Percentiles rank a stretch among this genome's conserved stretches.
Evolutionary conservation across 2,329 filamentous ascomycete genomes (phyloP).

Genomic region (Didymosphaeria variabile): DNA sequence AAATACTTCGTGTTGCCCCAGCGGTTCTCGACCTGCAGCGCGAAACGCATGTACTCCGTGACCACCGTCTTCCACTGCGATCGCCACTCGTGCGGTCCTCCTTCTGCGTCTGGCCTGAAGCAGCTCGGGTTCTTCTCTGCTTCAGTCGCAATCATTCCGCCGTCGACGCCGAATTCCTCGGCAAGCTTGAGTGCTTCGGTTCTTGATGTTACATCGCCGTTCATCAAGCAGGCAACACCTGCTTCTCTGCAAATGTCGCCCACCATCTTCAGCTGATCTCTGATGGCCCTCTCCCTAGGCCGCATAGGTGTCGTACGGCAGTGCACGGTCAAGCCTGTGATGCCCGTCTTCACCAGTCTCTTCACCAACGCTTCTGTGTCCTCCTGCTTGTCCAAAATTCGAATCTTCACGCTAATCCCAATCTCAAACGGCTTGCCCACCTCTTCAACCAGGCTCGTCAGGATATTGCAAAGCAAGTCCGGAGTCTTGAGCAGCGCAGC

Average conservation of each 20-base stretch:
- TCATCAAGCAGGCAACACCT: slow-evolving; percentile 93
- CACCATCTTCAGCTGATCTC: slow-evolving; percentile 86
- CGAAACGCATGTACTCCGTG: slow-evolving; percentile 74
- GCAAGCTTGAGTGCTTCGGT: slow-evolving; percentile 77
- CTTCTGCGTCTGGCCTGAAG: slow-evolving; percentile 75
- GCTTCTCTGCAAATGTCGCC: slow-evolving; percentile 79
- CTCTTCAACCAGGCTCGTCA: slow-evolving; percentile 81
- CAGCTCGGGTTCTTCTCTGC: slow-evolving; percentile 92
- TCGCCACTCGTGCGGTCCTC: slow-evolving; percentile 64
- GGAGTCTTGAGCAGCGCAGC: slow-evolving; percentile 87
- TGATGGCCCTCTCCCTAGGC: slow-evolving; percentile 84
- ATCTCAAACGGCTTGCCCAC: slow-evolving; percentile 82
- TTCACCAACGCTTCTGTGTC: slow-evolving; percentile 81
- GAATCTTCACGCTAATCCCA: slow-evolving; percentile 96
- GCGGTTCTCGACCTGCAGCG: slow-evolving; percentile 82
- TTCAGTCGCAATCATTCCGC: slow-evolving; percentile 95
- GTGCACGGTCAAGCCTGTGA: slow-evolving; percentile 91
- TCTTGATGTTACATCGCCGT: slow-evolving; percentile 84
- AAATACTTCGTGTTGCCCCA: slow-evolving; percentile 95
- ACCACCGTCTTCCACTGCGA: slow-evolving; percentile 81
- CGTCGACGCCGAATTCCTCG: slow-evolving; percentile 83
- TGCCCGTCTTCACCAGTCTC: slow-evolving; percentile 83
- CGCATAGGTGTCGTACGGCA: slow-evolving; percentile 97
- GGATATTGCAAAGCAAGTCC: slow-evolving; percentile 82
- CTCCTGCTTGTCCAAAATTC: slow-evolving; percentile 79